Conservation (phyloP, 108 stramenopile genomes). For the Fragilaria radians region DNA sequence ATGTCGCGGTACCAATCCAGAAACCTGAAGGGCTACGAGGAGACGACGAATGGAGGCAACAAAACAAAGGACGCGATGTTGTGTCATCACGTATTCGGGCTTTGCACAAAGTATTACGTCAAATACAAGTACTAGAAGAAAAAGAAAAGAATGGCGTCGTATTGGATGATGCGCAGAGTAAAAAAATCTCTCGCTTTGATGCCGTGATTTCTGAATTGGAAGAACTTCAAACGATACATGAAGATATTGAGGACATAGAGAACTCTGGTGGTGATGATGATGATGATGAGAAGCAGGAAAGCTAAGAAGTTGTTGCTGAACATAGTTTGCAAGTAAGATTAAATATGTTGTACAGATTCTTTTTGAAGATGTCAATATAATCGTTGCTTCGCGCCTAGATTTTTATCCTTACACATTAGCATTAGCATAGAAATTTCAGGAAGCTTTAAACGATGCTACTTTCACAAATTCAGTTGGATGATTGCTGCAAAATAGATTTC, state of each 20-base stretch:
- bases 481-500: conserved; percentile 11
- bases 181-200: neutral
- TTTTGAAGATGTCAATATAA: no score
- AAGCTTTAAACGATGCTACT: neutral
- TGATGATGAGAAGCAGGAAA: neutral
- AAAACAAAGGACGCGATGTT: no score
- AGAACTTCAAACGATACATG: neutral
- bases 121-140: conserved; percentile 2
- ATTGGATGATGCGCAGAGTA: neutral
- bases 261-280: neutral
- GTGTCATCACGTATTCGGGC: no score
- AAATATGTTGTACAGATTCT: no score
- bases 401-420: no score
- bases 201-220: conserved; percentile 1
- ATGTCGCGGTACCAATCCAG: no score
- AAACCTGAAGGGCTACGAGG: neutral
- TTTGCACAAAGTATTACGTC: conserved; percentile 1
- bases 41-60: neutral
- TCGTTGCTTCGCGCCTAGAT: no score
- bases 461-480: no score
- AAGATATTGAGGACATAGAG: no score
- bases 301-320: neutral
- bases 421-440: no score
- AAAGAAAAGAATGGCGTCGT: neutral
- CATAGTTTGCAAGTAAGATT: no score